Conservation (phyloP, 2,329 filamentous ascomycete genomes). For the Thielaviopsis cerberus region DNA sequence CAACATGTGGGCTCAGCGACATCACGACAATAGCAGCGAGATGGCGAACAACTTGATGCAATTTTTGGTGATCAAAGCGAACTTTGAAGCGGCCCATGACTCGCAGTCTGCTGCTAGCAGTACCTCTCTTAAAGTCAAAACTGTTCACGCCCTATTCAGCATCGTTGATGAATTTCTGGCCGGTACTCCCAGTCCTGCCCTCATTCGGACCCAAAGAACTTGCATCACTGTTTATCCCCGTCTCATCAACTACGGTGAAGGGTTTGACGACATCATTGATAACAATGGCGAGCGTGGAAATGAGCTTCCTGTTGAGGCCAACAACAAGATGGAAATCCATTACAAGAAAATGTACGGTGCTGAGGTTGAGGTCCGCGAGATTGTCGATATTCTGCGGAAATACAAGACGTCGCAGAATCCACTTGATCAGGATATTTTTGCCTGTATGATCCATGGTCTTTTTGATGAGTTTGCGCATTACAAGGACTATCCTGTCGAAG, state of each 20-base stretch:
- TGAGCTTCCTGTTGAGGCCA: slow-evolving; percentile 56
- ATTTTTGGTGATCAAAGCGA: slow-evolving; percentile 70
- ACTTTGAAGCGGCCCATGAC: slow-evolving; percentile 37
- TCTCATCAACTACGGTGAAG: slow-evolving; percentile 89
- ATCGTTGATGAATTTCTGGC: slow-evolving; percentile 56
- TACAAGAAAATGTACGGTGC: slow-evolving; percentile 97
- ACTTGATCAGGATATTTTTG: slow-evolving; percentile 81
- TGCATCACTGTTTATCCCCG: slow-evolving; percentile 87
- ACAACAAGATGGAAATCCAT: slow-evolving; percentile 86
- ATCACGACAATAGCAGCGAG: slow-evolving; percentile 44
- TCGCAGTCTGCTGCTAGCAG: slow-evolving; percentile 22
- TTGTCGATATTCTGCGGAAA: slow-evolving; percentile 64
- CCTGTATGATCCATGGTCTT: slow-evolving; percentile 93
- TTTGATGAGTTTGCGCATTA: slow-evolving; percentile 97
- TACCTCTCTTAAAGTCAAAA: slow-evolving; percentile 65
- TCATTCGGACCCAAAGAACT: slow-evolving; percentile 64
- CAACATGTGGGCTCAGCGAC: slow-evolving; percentile 58
- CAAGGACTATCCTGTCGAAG: slow-evolving; percentile 86
- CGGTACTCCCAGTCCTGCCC: slow-evolving; percentile 40
- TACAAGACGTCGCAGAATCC: slow-evolving; percentile 79
- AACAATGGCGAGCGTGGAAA: slow-evolving; percentile 69
- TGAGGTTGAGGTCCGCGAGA: slow-evolving; percentile 67
- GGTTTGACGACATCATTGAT: slow-evolving; percentile 80
- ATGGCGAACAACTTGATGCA: slow-evolving; percentile 56
- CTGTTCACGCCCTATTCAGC: slow-evolving; percentile 60